Base-by-base conservation (phyloP, 257 asterid genomes). In the Nemophila menziesii region DNA sequence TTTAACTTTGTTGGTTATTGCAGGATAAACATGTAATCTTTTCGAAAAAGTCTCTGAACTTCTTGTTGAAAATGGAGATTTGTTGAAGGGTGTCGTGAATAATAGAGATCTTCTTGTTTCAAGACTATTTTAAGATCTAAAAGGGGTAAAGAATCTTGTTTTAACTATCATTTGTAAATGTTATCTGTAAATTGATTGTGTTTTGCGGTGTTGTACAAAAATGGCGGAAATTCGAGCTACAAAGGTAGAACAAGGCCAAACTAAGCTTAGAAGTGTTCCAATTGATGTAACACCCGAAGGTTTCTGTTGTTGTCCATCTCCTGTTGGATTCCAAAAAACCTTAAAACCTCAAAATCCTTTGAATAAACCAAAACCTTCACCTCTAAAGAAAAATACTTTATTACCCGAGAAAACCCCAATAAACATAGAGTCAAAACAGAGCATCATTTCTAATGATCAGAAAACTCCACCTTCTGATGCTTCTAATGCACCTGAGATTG, bases 271-370 rank as follows among this genome's bases (percentile, higher is more conserved):
- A 39, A 78, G 54, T 54, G 97, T 87, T 13, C 97, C 94, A 48
- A 87, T 87, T 56, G 97, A 87, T 51, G 95, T 87, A 8, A 87
- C 97, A 20, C 95, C 95, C 20, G 97, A 87, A 40, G 97, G 97
- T 16, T 89, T 89, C 55, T 89, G 98, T 95, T 89, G 98, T 64
- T 89, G 98, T 50, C 98, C 98, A 22, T 78, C 92, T 15, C 98
- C 92, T 4, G 73, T 59, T 41, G 98, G 66, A 48, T 84, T 89
- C 42, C 98, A 89, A 45, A 89, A 84, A 66, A 44, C 76, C 33
- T 11, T 49, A 22, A 83, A 76, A 53, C 5, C 75, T 16, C 89
- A 69, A 23, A 73, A 68, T 51, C 70, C 80, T 48, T 66, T 56
- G 38, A 80, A 56, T 70, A 80, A 75, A 33, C 61, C 61, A 20